These are phyloP conservation scores for Lycium barbarum DNA, from an alignment of 257 asterid genomes.

Conservation along the genomic window DNA sequence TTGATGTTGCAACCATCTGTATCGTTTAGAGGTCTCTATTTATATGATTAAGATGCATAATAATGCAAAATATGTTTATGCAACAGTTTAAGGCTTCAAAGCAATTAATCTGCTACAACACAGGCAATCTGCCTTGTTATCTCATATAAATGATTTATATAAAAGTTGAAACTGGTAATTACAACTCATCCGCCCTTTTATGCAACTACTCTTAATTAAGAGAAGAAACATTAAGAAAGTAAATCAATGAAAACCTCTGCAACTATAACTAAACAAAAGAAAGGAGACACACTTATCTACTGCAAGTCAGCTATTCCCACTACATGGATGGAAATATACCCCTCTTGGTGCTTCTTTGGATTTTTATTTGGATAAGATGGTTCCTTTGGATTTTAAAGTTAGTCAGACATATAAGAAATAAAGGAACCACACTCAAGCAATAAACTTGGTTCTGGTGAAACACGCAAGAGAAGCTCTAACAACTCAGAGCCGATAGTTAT, in stretches of 20 bases:
- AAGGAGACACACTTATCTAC: conserved; percentile 1
- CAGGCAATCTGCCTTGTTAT: neutral
- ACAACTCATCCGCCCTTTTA: neutral
- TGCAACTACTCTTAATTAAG: conserved; percentile 16
- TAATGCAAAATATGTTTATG: conserved; percentile 21
- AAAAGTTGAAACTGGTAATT: neutral
- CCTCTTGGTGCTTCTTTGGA: neutral
- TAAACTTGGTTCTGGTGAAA: neutral
- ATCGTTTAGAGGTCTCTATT: conserved; percentile 24
- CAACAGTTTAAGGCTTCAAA: conserved; percentile 18
- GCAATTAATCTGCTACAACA: conserved; percentile 20
- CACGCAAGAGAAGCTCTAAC: neutral
- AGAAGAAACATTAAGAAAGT: conserved; percentile 3
- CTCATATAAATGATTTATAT: neutral
- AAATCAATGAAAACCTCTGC: neutral
- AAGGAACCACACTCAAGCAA: neutral
- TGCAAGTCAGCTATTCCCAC: conserved; percentile 10
- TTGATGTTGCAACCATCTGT: conserved; percentile 90
- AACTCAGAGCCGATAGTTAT: neutral
- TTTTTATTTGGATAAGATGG: conserved; percentile 23
- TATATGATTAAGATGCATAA: conserved; percentile 14
- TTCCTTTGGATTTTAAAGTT: neutral
- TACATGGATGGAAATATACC: conserved; percentile 18
- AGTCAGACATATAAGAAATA: neutral
- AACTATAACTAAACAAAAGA: neutral